Evolutionary conservation across 345 rosid genomes (phyloP).

Genomic region (Hibiscus mutabilis): DNA sequence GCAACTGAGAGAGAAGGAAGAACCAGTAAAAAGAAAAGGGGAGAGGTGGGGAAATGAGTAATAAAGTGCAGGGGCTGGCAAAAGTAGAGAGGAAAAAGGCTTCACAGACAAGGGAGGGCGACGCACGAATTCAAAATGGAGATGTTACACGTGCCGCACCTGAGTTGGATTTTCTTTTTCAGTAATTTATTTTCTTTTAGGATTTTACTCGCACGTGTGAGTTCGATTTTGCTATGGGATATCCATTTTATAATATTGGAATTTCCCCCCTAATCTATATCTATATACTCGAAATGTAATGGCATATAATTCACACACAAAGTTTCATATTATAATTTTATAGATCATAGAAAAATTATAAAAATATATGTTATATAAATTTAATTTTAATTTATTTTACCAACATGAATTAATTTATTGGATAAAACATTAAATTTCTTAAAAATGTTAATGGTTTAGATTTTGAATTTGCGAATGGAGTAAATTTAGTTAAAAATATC

Average conservation of each 20-base stretch:
- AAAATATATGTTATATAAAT: too few relatives aligned
- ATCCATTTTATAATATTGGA: too few relatives aligned
- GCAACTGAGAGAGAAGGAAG: background rate
- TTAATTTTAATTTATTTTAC: too few relatives aligned
- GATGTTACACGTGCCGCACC: constrained; percentile 13
- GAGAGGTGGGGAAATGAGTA: background rate
- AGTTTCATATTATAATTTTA: too few relatives aligned
- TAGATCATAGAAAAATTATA: background rate
- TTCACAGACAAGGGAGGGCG: constrained; percentile 7
- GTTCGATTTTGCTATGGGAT: background rate
- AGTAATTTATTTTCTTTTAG: background rate
- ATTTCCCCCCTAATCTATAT: background rate
- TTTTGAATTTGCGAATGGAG: too few relatives aligned
- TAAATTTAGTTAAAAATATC: too few relatives aligned
- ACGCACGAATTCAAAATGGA: constrained; percentile 4
- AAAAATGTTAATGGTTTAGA: too few relatives aligned
- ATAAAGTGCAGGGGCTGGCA: background rate
- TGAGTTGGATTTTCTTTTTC: constrained; percentile 3
- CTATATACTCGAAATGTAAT: background rate
- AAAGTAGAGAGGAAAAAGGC: background rate
- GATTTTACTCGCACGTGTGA: constrained; percentile 1
- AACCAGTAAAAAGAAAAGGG: background rate
- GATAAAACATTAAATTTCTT: too few relatives aligned
- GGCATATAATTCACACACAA: background rate
- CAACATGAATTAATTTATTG: too few relatives aligned